A percentile compares a stretch with the other conserved stretches of the same genome.
Conservation (phyloP, 2,329 filamentous ascomycete species). For the Penicillium crustosum region DNA sequence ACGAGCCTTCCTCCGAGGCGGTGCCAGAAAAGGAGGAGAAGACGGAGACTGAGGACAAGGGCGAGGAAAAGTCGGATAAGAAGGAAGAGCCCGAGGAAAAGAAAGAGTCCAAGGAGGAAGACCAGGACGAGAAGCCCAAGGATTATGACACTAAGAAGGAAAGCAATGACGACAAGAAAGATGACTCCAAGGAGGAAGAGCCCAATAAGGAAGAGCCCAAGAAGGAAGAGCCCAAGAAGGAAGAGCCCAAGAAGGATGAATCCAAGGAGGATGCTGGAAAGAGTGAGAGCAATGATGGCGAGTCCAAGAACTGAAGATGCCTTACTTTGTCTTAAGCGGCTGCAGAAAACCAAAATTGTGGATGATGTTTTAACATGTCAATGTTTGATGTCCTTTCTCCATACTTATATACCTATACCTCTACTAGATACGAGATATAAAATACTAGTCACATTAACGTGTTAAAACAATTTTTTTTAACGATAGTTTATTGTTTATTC, state of each 20-base stretch:
- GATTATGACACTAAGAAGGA: slow-evolving; percentile 28
- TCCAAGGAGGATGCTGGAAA: slow-evolving; percentile 21
- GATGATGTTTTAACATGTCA: not conserved
- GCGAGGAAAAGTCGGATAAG: slow-evolving; percentile 27
- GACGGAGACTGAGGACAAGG: slow-evolving; percentile 9
- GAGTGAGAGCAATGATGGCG: not conserved
- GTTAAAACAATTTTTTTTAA: not conserved
- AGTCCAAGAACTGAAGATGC: not conserved
- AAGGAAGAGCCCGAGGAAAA: not conserved
- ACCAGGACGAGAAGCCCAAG: slow-evolving; percentile 1
- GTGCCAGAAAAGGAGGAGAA: slow-evolving; percentile 10
- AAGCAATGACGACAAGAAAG: slow-evolving; percentile 9
- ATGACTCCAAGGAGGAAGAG: slow-evolving; percentile 26
- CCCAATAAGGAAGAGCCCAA: slow-evolving; percentile 20
- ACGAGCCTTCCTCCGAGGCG: slow-evolving; percentile 13
- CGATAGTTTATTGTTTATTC: not conserved
- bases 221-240: slow-evolving; percentile 31
- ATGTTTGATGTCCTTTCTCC: not conserved
- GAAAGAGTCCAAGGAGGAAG: not conserved
- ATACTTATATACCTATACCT: not conserved
- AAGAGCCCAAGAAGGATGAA: slow-evolving; percentile 25
- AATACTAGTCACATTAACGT: not conserved
- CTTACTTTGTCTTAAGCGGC: too few relatives aligned
- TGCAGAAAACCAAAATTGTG: not conserved
- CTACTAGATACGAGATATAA: not conserved